Evolutionary conservation across 2,329 filamentous ascomycete species (phyloP), one percentile per base, ranked within the genome.

Genomic region (Allantophomopsis lycopodina): DNA sequence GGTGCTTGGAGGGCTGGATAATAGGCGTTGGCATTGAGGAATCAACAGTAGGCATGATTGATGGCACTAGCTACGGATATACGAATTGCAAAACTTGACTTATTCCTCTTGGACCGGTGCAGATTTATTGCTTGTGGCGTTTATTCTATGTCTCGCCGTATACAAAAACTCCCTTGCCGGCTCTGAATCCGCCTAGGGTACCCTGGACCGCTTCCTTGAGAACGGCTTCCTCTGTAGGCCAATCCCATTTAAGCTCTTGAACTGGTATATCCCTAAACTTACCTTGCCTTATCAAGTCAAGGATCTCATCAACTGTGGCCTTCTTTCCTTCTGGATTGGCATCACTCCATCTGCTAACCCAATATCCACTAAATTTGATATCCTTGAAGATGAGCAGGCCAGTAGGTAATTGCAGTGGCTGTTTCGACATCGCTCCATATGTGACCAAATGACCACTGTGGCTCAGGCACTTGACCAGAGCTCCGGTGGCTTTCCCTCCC

Each of bases 351-450:
- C 71, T 76, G 55, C 83, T 91, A 17, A 96, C 77, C 91, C 91
- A 98, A 61, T 96, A 98, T 4, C 91, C 93, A 45, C 84, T 73
- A 54, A 95, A 94, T 38, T 75, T 71, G 39, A 96, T 69, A 50
- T 96, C 78, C 60, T 89, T 91, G 66, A 98, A 98, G 51, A 98
- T 98, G 43, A 96, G 66, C 49, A 93, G 66, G 0, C 83, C 83
- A 1, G 88, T 83, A 0, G 89, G 86, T 44, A 96, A 62, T 6
- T 72, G 69, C 18, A 95, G 71, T 0, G 89, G 88, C 63, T 94
- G 80, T 57, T 83, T 83, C 28, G 83, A 78, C 91, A 98, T 98
- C 38, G 84, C 89, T 18, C 91, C 91, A 56, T 98, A 98, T 4
- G 89, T 94, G 17, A 98, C 86, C 59, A 96, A 68, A 41, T 81